Evolutionary conservation across 169 alveolate genomes (phyloP), one percentile per base, ranked within the genome.

Genomic region (Plasmodium coatneyi): DNA sequence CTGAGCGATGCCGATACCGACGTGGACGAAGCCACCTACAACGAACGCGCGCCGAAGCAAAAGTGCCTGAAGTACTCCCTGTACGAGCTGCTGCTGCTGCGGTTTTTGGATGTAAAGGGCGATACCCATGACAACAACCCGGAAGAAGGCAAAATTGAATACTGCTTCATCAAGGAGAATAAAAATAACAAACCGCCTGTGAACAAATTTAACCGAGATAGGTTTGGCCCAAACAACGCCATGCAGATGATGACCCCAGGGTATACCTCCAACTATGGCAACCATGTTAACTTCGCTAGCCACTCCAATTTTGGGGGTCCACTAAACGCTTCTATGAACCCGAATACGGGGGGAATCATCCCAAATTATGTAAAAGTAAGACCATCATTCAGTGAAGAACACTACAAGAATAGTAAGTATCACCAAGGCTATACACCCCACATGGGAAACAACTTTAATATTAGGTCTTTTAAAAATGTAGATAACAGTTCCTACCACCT

Each of bases 111-210:
- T 0, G 82, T 74, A 79, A 84, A 84, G 56, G 25, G 34, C 32
- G 22, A 87, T 49, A 25, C 14, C 30, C 56, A 79, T 6, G 12
- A 36, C 10, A 10, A 30, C 22, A 71, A 87, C 34, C 5, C 89
- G 0, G 56, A 76, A 16, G 93, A 87, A 56, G 71, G 71, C 71
- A 60, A 79, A 87, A 79, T 16, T 87, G 71, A 43, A 36, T 56
- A 25, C 56, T 87, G 87, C 49, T 87, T 87, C 71, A 36, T 87
- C 10, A 87, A 80, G 56, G 93, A 87, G 60, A 87, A 80, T 22
- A 87, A 87, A 52, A 78, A 36, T 87, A 28, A 34, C 30, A 60
- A 66, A 49, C 9, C 46, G 5, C 54, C 19, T 6, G 32, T 71
- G 12, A 79, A 79, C 32, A 87, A 87, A 43, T 87, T 34, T 87